Percentiles rank a stretch among this genome's conserved stretches.
Conservation (phyloP, 306 rosid species). For the Cyclanthera cordifolia region DNA sequence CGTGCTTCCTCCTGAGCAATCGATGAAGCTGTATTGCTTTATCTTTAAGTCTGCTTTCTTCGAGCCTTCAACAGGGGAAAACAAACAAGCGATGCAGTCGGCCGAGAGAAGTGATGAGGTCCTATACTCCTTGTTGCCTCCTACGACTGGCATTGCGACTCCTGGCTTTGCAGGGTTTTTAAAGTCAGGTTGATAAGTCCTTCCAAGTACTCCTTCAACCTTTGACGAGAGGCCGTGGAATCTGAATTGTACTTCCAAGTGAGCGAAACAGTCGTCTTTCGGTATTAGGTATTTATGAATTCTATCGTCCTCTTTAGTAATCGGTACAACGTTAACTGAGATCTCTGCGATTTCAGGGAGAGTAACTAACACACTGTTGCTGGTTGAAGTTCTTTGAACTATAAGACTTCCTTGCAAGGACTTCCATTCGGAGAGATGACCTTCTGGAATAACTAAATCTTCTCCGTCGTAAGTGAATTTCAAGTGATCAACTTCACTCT, state of each 20-base stretch:
- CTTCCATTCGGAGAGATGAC: conserved; percentile 41
- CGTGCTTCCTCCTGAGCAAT: conserved; percentile 40
- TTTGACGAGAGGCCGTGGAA: conserved; percentile 46
- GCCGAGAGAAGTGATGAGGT: conserved; percentile 60
- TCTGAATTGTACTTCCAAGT: conserved; percentile 74
- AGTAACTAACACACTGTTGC: conserved; percentile 39
- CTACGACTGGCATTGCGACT: conserved; percentile 70
- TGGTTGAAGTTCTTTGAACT: conserved; percentile 53
- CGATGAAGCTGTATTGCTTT: conserved; percentile 31
- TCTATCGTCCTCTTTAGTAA: conserved; percentile 63
- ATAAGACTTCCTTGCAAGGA: conserved; percentile 22
- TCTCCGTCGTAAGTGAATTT: conserved; percentile 38
- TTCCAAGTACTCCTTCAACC: conserved; percentile 80
- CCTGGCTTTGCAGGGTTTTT: conserved; percentile 59
- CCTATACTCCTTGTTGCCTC: conserved; percentile 64
- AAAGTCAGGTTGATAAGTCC: conserved; percentile 75
- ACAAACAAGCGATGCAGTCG: conserved; percentile 43
- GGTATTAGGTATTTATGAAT: conserved; percentile 68
- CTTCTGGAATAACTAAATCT: conserved; percentile 37
- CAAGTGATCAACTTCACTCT: conserved; percentile 36
- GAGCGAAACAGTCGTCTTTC: conserved; percentile 55
- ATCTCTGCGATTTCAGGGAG: conserved; percentile 49
- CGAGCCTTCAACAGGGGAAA: conserved; percentile 21
- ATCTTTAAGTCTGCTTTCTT: conserved; percentile 10
- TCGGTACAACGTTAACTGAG: conserved; percentile 56